These are phyloP conservation scores for Teunomyces stri DNA, from an alignment of 805 yeast species.

Conservation along the genomic window DNA sequence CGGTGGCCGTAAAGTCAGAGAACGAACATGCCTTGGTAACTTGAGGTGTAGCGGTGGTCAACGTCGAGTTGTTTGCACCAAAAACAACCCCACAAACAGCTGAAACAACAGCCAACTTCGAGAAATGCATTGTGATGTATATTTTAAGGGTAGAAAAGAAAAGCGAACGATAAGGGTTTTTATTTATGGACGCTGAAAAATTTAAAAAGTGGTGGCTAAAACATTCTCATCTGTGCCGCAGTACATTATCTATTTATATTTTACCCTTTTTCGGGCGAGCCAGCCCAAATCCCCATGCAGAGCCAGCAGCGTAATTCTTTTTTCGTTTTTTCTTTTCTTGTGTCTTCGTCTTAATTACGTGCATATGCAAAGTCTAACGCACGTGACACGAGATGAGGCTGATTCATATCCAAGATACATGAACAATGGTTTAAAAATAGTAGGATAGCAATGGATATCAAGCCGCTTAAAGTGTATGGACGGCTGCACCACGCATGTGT, in stretches of 20 bases:
- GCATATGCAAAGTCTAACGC: not conserved
- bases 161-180: not conserved
- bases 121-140: conserved; percentile 59
- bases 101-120: conserved; percentile 46
- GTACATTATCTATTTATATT: not conserved
- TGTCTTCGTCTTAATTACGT: too few relatives aligned
- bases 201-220: not conserved
- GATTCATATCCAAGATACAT: too few relatives aligned
- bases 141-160: conserved; percentile 8
- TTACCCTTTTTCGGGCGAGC: not conserved
- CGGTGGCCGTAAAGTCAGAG: conserved; percentile 65
- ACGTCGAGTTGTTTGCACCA: conserved; percentile 44
- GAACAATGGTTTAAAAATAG: too few relatives aligned
- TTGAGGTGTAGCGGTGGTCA: conserved; percentile 53
- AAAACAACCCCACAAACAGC: conserved; percentile 48
- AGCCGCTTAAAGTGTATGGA: conserved; percentile 41
- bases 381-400: too few relatives aligned
- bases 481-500: conserved; percentile 43
- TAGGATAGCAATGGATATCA: not conserved
- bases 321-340: too few relatives aligned
- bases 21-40: conserved; percentile 61
- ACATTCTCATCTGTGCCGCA: not conserved
- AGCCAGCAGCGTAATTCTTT: too few relatives aligned
- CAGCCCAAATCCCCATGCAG: too few relatives aligned
- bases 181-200: too few relatives aligned